Conservation (phyloP, 2,329 filamentous ascomycete genomes). For the Tolypocladium sp. region DNA sequence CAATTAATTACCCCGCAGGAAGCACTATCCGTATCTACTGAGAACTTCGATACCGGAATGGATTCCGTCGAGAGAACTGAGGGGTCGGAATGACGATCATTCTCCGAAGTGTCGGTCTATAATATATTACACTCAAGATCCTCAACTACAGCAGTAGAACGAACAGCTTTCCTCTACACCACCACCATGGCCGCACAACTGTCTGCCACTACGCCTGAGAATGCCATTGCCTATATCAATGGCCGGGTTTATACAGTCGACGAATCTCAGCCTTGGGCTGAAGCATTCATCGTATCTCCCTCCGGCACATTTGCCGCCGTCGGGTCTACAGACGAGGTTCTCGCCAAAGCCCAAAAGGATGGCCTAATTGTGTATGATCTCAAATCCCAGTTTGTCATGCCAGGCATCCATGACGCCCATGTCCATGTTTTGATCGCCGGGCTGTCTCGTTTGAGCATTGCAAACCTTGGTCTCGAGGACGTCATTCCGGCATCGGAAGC, state of each 20-base stretch:
- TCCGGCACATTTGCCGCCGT: background rate
- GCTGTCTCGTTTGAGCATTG: background rate
- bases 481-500: background rate
- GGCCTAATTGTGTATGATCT: background rate
- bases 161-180: background rate
- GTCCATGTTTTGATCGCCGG: background rate
- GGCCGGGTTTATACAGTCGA: background rate
- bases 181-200: background rate
- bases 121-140: background rate
- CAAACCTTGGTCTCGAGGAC: background rate
- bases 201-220: background rate
- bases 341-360: background rate
- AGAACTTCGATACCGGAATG: background rate
- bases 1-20: background rate
- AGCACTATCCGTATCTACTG: too few relatives aligned
- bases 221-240: constrained; percentile 1
- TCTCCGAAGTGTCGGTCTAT: background rate
- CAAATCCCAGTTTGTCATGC: background rate
- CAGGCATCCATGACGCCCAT: constrained; percentile 1
- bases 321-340: background rate
- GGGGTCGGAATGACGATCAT: background rate
- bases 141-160: background rate
- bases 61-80: background rate
- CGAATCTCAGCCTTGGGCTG: background rate
- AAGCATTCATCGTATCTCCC: constrained; percentile 1